These are phyloP conservation scores for Ajuga reptans DNA, from an alignment of 305 asterid genomes.

Conservation along the genomic window DNA sequence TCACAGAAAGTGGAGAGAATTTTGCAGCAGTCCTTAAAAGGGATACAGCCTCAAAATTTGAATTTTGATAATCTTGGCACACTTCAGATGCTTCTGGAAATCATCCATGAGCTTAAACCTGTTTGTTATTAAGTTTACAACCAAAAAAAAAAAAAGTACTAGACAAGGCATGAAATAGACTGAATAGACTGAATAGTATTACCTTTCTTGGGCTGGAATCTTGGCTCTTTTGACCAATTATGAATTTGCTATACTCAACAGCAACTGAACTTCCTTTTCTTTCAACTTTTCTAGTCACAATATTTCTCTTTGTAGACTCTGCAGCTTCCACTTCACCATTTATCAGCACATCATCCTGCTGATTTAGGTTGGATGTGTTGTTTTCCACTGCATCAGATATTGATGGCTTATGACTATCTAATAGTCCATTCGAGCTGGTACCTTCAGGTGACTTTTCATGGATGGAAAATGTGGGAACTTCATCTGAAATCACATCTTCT, in stretches of 20 bases:
- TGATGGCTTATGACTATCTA: conserved; percentile 40
- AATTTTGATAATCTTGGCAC: conserved; percentile 4
- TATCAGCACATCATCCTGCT: conserved; percentile 37
- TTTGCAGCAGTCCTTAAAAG: not conserved
- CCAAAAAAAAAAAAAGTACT: not conserved
- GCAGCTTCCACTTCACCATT: conserved; percentile 53
- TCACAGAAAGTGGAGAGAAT: not conserved
- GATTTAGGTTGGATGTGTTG: conserved; percentile 31
- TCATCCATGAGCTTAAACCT: not conserved
- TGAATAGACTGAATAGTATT: conserved; percentile 22
- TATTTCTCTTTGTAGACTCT: conserved; percentile 37
- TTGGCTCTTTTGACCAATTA: conserved; percentile 50
- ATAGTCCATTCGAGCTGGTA: conserved; percentile 29
- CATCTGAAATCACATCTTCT: conserved; percentile 53
- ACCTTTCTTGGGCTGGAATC: conserved; percentile 59
- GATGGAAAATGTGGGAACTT: conserved; percentile 64
- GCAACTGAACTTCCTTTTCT: conserved; percentile 46
- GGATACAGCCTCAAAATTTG: not conserved
- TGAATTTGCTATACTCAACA: conserved; percentile 41
- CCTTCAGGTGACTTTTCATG: conserved; percentile 47
- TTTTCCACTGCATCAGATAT: conserved; percentile 29
- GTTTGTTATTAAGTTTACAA: not conserved
- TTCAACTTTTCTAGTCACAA: conserved; percentile 36
- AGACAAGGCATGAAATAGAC: conserved; percentile 17
- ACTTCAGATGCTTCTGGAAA: not conserved